Evolutionary conservation across 1,139 yeast genomes (phyloP).

Genomic region (Candida sanyaensis): DNA sequence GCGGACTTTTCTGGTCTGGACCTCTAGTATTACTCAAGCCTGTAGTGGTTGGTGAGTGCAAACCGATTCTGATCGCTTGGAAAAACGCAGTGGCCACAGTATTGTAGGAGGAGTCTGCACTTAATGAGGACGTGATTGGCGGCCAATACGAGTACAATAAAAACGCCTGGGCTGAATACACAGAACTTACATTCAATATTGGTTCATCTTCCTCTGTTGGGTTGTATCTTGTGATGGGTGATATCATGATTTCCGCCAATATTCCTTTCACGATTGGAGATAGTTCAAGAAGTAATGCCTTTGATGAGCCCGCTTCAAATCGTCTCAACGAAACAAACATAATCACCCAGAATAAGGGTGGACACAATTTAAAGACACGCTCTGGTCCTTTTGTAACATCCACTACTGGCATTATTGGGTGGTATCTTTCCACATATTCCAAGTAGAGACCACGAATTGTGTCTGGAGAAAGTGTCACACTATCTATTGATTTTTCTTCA

Average conservation of each 20-base stretch:
- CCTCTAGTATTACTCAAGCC: slow-evolving; percentile 1
- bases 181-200: slow-evolving; percentile 85
- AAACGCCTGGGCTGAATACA: slow-evolving; percentile 91
- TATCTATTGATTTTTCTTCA: slow-evolving; percentile 67
- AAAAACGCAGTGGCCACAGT: slow-evolving; percentile 90
- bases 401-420: slow-evolving; percentile 84
- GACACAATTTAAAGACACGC: slow-evolving; percentile 72
- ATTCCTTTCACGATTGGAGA: slow-evolving; percentile 75
- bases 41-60: slow-evolving; percentile 56
- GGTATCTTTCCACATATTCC: slow-evolving; percentile 76
- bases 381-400: slow-evolving; percentile 84
- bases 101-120: slow-evolving; percentile 95
- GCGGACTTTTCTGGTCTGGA: slow-evolving; percentile 20
- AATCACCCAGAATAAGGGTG: slow-evolving; percentile 91
- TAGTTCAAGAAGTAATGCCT: slow-evolving; percentile 48
- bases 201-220: slow-evolving; percentile 79
- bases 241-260: slow-evolving; percentile 82
- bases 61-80: slow-evolving; percentile 88
- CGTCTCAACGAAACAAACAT: slow-evolving; percentile 81
- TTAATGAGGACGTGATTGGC: slow-evolving; percentile 86
- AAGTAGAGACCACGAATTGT: slow-evolving; percentile 65
- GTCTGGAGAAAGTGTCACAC: slow-evolving; percentile 58
- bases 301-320: slow-evolving; percentile 40
- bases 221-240: slow-evolving; percentile 83
- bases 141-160: slow-evolving; percentile 93